Evolutionary conservation across 1,139 yeast species (phyloP), one percentile per base, ranked within the genome.

Genomic region (Pichiaceae sp.): DNA sequence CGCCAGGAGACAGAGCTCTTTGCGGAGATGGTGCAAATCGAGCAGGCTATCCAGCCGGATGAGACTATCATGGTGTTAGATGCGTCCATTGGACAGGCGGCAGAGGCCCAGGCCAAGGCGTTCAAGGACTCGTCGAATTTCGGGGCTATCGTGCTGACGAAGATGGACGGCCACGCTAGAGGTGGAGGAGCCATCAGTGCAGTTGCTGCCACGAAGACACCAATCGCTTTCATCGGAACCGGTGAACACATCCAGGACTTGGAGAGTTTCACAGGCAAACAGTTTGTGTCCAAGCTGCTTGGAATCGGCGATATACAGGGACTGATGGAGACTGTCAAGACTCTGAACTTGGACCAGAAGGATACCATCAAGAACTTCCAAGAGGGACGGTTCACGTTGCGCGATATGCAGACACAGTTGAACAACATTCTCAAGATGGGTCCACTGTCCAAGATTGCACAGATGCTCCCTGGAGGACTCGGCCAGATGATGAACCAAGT

Each of bases 121-220:
- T 91, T 91, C 65, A 91, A 91, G 60, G 96, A 87, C 39, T 76
- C 91, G 31, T 71, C 96, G 3, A 78, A 91, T 54, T 91, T 91
- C 54, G 98, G 98, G 53, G 89, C 97, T 19, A 91, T 91, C 47
- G 83, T 91, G 43, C 71, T 91, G 56, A 91, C 98, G 21, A 91
- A 91, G 60, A 81, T 91, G 95, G 98, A 91, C 60, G 98, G 98
- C 34, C 97, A 91, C 56, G 98, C 98, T 29, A 91, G 84, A 62
- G 98, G 98, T 57, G 98, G 98, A 64, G 98, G 98, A 68, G 98
- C 98, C 19, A 87, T 91, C 39, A 86, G 96, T 31, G 98, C 98
- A 0, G 97, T 91, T 38, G 98, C 98, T 1, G 94, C 96, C 2
- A 89, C 98, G 12, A 72, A 83, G 41, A 91, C 97, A 0, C 98